Conservation (phyloP, 2,329 filamentous ascomycete species). For the Pyrenophora seminiperda region DNA sequence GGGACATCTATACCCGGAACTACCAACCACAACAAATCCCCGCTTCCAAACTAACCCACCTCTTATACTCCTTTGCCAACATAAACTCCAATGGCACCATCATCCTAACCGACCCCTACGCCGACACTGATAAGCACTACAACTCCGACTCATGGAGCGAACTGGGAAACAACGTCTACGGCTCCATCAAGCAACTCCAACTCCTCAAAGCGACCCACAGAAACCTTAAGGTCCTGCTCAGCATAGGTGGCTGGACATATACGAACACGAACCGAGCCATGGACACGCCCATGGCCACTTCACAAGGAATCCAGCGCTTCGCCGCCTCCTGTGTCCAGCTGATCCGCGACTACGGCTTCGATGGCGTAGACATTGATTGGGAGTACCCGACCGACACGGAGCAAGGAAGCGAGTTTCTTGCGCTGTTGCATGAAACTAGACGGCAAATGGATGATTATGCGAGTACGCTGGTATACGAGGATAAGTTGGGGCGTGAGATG, state of each 20-base stretch:
- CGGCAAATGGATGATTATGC: conserved; percentile 50
- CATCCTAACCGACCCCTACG: conserved; percentile 44
- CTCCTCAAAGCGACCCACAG: conserved; percentile 45
- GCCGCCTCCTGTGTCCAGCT: conserved; percentile 74
- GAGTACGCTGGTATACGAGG: conserved; percentile 31
- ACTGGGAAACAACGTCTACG: conserved; percentile 47
- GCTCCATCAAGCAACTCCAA: conserved; percentile 46
- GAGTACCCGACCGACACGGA: conserved; percentile 50
- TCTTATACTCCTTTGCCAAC: conserved; percentile 49
- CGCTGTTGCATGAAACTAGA: conserved; percentile 48
- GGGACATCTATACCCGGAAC: conserved; percentile 52
- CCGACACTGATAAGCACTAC: conserved; percentile 48
- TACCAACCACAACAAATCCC: conserved; percentile 45
- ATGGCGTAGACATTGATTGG: conserved; percentile 57
- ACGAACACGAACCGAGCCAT: conserved; percentile 70
- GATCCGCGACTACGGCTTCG: conserved; percentile 78
- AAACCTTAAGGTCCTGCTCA: conserved; percentile 64
- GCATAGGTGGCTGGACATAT: conserved; percentile 82
- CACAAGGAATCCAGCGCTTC: conserved; percentile 66
- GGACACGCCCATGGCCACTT: conserved; percentile 66
- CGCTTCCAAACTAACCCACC: conserved; percentile 43
- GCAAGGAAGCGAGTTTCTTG: conserved; percentile 50
- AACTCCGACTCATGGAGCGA: conserved; percentile 48
- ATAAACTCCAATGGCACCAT: conserved; percentile 46
- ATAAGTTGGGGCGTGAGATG: conserved; percentile 16